These are phyloP conservation scores for Metahyphopichia silvanorum DNA, from an alignment of 805 yeast species.

Conservation along the genomic window DNA sequence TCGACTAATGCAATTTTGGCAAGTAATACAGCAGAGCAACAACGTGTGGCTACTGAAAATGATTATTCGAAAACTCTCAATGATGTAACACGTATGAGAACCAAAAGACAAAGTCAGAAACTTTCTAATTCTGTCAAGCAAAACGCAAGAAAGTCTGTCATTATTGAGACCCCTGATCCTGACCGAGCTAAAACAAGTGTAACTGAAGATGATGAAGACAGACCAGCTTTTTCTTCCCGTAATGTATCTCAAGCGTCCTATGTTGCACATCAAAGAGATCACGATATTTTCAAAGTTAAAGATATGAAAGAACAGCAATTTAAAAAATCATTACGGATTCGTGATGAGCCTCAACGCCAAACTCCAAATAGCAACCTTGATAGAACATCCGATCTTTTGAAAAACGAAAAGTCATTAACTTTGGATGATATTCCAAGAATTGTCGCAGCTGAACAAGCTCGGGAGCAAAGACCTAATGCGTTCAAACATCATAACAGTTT, in stretches of 20 bases:
- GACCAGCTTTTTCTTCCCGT: slow-evolving; percentile 9
- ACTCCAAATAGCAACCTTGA: slow-evolving; percentile 41
- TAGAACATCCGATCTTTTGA: slow-evolving; percentile 65
- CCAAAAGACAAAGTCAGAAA: slow-evolving; percentile 64
- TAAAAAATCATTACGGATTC: slow-evolving; percentile 22
- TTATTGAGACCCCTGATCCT: slow-evolving; percentile 61
- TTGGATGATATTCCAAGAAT: slow-evolving; percentile 96
- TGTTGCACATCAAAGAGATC: slow-evolving; percentile 16
- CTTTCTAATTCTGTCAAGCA: slow-evolving; percentile 53
- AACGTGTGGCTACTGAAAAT: slow-evolving; percentile 27
- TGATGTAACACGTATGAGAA: slow-evolving; percentile 73
- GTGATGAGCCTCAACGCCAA: slow-evolving; percentile 38
- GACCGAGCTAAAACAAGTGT: slow-evolving; percentile 30
- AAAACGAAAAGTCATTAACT: slow-evolving; percentile 81
- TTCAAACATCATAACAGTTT: slow-evolving; percentile 70
- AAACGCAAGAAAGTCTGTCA: slow-evolving; percentile 62
- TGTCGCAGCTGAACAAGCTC: slow-evolving; percentile 94
- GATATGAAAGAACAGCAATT: slow-evolving; percentile 21
- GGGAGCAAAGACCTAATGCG: slow-evolving; percentile 90
- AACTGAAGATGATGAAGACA: slow-evolving; percentile 16
- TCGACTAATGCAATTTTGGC: slow-evolving; percentile 1
- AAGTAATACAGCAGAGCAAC: slow-evolving; percentile 4
- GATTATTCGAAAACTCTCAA: slow-evolving; percentile 67
- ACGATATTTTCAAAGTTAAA: slow-evolving; percentile 6
- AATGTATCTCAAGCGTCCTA: slow-evolving; percentile 27